Evolutionary conservation across 2,329 filamentous ascomycete genomes (phyloP), one percentile per base, ranked within the genome.

Genomic region (Arthrocladium fulminans): DNA sequence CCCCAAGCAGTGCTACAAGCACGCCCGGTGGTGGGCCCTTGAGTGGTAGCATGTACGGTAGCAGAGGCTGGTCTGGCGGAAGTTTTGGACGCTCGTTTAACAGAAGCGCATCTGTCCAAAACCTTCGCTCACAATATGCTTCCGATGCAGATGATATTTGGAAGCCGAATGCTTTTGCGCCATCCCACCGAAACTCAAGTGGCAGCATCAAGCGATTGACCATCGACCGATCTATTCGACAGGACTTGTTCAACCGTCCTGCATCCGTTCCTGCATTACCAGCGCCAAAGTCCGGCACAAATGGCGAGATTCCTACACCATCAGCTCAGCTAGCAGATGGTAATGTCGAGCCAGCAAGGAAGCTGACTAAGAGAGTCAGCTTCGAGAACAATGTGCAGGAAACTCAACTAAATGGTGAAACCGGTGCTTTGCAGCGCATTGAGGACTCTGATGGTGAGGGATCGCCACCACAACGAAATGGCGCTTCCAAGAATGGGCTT

Each of bases 91-190:
- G 85, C 48, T 80, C 79, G 50, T 73, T 96, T 48, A 84, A 79
- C 64, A 96, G 92, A 74, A 96, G 89, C 65, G 77, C 94, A 52
- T 95, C 88, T 2, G 83, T 84, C 10, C 94, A 82, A 71, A 96
- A 84, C 62, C 72, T 97, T 38, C 84, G 89, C 49, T 82, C 86
- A 54, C 86, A 79, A 54, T 89, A 86, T 64, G 87, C 83, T 50
- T 76, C 83, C 0, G 86, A 94, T 38, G 60, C 61, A 48, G 87
- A 94, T 55, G 94, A 87, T 65, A 84, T 96, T 49, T 73, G 96
- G 23, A 79, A 86, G 1, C 88, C 89, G 0, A 87, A 87, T 30
- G 88, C 88, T 2, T 89, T 96, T 64, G 86, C 86, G 2, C 74
- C 83, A 22, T 83, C 78, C 15, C 74, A 77, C 29, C 79, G 83